Conservation (phyloP, 352 stramenopile species). For the Phytophthora tentaculata region DNA sequence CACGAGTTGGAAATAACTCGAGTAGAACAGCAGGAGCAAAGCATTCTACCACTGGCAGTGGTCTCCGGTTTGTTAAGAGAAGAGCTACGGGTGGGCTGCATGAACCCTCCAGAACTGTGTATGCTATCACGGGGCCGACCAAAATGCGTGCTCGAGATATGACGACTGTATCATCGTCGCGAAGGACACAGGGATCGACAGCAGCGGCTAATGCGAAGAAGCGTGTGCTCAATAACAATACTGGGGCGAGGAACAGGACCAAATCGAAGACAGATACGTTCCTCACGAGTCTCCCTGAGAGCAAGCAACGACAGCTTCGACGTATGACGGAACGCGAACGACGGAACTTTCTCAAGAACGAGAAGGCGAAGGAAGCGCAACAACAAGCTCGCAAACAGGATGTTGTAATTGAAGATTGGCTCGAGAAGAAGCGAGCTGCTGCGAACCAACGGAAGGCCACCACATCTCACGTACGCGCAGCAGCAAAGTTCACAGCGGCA, state of each 20-base stretch:
- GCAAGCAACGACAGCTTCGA: conserved; percentile 63
- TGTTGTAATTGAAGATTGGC: conserved; percentile 76
- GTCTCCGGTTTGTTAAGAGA: conserved; percentile 65
- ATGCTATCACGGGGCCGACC: conserved; percentile 51
- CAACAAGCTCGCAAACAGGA: conserved; percentile 62
- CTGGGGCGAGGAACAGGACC: conserved; percentile 15
- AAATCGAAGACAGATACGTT: conserved; percentile 50
- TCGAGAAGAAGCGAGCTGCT: conserved; percentile 70
- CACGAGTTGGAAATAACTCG: conserved; percentile 26
- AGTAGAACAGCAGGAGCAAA: conserved; percentile 31
- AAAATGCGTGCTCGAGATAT: conserved; percentile 49
- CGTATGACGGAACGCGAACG: conserved; percentile 72
- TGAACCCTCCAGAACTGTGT: conserved; percentile 62
- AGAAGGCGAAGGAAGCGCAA: conserved; percentile 49
- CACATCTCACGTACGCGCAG: conserved; percentile 38
- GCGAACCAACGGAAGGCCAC: conserved; percentile 57
- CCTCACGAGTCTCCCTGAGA: conserved; percentile 65
- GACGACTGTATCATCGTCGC: conserved; percentile 9
- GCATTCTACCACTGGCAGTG: conserved; percentile 20
- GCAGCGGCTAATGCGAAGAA: conserved; percentile 38
- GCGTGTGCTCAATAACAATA: conserved; percentile 36
- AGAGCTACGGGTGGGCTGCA: conserved; percentile 41
- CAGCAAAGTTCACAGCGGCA: conserved; percentile 9
- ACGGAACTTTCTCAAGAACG: conserved; percentile 62
- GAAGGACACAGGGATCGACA: conserved; percentile 14